phyloP scores from a whole-genome alignment of 306 rosid genomes.

The Prunus mira region DNA sequence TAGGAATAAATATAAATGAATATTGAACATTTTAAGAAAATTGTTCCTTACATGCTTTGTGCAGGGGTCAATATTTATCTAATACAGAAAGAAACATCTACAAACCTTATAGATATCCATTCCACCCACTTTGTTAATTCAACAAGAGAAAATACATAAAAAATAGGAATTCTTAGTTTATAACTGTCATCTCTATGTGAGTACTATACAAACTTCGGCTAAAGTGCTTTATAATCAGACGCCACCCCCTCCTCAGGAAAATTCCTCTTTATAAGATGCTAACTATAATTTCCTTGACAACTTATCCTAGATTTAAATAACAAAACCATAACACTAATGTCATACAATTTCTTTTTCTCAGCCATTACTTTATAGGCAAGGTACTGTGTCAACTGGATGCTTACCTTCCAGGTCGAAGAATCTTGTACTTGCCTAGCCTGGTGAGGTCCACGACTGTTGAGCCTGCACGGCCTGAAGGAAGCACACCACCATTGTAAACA shows the following conservation, averaged over 20 bases:
- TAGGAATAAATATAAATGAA: background rate
- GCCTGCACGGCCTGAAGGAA: slow-evolving; percentile 87
- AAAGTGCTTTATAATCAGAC: background rate
- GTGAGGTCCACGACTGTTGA: slow-evolving; percentile 87
- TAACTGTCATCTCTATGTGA: background rate
- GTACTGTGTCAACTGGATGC: background rate
- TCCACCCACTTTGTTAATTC: background rate
- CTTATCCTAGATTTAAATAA: background rate
- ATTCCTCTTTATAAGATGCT: background rate
- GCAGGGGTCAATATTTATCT: background rate
- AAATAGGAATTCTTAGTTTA: background rate
- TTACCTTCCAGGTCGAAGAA: slow-evolving; percentile 95
- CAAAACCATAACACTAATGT: background rate
- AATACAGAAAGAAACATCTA: background rate
- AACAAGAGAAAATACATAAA: too few relatives aligned
- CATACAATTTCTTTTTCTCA: background rate
- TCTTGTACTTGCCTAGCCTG: slow-evolving; percentile 56
- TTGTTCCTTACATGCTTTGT: background rate
- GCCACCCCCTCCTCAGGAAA: background rate
- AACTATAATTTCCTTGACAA: background rate
- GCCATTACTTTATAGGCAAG: background rate
- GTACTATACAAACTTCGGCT: background rate
- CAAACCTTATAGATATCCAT: background rate
- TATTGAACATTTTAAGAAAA: background rate
- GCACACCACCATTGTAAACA: slow-evolving; percentile 78